Evolutionary conservation across 805 yeast genomes (phyloP).

Genomic region (Candida gorgasii): DNA sequence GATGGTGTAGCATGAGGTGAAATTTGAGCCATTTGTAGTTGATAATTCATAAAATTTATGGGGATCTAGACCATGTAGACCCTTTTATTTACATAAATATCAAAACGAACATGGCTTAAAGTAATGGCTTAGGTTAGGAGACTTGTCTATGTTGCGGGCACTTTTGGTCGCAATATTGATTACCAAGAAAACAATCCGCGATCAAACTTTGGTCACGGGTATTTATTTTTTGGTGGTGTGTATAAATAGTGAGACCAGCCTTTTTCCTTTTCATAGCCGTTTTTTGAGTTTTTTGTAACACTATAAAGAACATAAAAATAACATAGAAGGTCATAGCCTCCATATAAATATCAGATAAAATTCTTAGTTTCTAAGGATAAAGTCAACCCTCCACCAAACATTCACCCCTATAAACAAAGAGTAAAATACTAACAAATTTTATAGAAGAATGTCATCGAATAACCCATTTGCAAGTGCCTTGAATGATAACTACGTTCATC

Average conservation of each 20-base stretch:
- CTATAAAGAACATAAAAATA: conserved; percentile 20
- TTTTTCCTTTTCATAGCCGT: not conserved
- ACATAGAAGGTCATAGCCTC: not conserved
- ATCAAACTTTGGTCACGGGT: conserved; percentile 1
- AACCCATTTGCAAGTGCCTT: conserved; percentile 56
- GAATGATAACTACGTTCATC: conserved; percentile 37
- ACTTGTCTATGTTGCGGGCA: not conserved
- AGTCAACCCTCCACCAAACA: too few species aligned
- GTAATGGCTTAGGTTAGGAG: too few species aligned
- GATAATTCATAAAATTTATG: too few species aligned
- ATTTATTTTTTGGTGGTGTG: conserved; percentile 7
- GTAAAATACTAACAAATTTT: conserved; percentile 18
- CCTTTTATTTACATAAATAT: not conserved
- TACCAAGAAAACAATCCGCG: not conserved
- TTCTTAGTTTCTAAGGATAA: too few species aligned
- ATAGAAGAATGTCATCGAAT: conserved; percentile 43
- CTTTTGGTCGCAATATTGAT: conserved; percentile 3
- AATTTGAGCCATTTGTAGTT: too few species aligned
- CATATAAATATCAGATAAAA: too few species aligned
- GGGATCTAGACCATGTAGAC: too few species aligned
- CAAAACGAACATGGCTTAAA: too few species aligned
- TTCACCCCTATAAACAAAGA: too few species aligned
- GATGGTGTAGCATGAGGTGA: too few species aligned
- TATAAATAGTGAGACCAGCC: conserved; percentile 3
- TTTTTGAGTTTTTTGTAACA: conserved; percentile 16